Evolutionary conservation across 108 stramenopile genomes (phyloP).

Genomic region (Aurantiochytrium sp.): DNA sequence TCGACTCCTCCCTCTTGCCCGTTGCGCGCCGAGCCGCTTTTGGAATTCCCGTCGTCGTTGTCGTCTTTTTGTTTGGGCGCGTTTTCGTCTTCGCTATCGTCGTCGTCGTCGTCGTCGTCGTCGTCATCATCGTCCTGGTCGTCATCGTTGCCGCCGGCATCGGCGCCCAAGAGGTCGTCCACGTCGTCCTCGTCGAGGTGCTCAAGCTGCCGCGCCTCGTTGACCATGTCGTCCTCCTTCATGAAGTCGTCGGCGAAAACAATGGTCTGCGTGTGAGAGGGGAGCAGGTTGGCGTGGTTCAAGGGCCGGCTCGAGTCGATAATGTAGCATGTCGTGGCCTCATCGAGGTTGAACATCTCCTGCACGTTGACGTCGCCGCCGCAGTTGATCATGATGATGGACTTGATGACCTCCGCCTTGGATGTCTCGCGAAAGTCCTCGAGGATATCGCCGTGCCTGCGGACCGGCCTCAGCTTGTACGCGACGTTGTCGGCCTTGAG

Average conservation of each 20-base stretch:
- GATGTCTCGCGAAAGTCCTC: background rate
- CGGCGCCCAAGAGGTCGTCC: background rate
- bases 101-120: background rate
- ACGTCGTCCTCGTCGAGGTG: background rate
- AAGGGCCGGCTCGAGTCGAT: background rate
- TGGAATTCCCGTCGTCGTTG: background rate
- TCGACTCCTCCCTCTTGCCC: background rate
- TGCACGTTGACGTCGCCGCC: background rate
- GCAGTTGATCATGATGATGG: conserved; percentile 29
- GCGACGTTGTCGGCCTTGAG: conserved; percentile 19
- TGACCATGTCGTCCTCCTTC: background rate
- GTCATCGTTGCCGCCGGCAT: background rate
- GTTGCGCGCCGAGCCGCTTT: background rate
- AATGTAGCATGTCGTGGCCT: background rate
- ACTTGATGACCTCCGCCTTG: background rate
- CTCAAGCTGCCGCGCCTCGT: background rate
- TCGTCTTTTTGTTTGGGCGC: background rate
- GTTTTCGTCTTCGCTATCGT: background rate
- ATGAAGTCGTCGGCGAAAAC: background rate
- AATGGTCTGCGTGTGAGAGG: background rate
- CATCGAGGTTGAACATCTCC: background rate
- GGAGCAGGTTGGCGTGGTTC: conserved; percentile 25
- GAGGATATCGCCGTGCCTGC: background rate
- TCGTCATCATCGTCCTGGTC: background rate
- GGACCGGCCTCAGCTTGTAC: background rate